These are phyloP conservation scores for Cryptococcus sp. DNA, from an alignment of 1,284 basidiomycete species.

Conservation along the genomic window DNA sequence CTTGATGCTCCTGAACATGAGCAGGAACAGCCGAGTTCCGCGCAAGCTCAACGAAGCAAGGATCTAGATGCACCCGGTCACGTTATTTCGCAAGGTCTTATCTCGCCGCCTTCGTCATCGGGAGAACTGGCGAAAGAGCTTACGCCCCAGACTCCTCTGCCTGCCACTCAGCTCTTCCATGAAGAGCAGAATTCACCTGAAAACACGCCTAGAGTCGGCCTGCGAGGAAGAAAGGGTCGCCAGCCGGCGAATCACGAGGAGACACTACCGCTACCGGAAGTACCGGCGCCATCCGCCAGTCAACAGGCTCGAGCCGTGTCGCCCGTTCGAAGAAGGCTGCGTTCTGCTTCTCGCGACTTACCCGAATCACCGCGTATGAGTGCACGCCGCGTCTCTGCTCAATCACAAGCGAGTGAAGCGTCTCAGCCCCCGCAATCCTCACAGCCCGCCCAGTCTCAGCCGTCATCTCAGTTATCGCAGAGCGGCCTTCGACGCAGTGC, in stretches of 20 bases:
- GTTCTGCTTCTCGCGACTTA: slow-evolving; percentile 19
- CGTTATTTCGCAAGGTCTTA: slow-evolving; percentile 14
- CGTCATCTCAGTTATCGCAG: background rate
- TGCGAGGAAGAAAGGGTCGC: no score
- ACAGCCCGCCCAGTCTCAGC: no score
- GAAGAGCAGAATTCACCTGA: background rate
- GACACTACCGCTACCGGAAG: no score
- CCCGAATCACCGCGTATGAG: slow-evolving; percentile 3
- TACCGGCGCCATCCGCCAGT: no score
- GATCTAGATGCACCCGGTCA: slow-evolving; percentile 4
- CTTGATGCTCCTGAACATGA: background rate
- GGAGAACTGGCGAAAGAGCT: slow-evolving; percentile 5
- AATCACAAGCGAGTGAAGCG: background rate
- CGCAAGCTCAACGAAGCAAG: background rate
- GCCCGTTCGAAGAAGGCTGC: slow-evolving; percentile 12
- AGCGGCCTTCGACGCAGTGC: background rate
- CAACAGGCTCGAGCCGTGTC: background rate
- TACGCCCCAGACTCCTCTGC: slow-evolving; percentile 2
- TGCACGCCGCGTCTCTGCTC: slow-evolving; percentile 5
- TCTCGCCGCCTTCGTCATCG: slow-evolving; percentile 20
- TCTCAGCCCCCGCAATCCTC: no score
- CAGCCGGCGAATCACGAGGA: no score
- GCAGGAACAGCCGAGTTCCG: background rate
- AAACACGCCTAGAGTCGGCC: no score
- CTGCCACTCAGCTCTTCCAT: slow-evolving; percentile 12